Evolutionary conservation across 2,329 filamentous ascomycete genomes (phyloP), one percentile per base, ranked within the genome.

Genomic region (Xylariaceae sp.): DNA sequence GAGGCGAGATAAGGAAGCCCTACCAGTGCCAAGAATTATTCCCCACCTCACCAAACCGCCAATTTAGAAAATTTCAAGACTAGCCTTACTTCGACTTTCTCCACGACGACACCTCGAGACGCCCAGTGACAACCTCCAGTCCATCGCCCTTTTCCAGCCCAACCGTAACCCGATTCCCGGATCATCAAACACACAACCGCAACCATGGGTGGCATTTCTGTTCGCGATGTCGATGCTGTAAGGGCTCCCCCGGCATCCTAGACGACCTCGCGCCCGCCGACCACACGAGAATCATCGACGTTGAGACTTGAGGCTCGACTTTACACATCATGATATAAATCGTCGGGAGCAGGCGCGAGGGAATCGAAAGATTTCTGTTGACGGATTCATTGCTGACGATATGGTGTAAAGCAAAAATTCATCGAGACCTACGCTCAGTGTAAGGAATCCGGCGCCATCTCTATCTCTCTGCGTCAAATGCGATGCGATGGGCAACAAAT

Each of bases 201-300:
- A 81, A 91, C 82, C 77, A 92, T 92, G 89, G 80, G 81, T 76
- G 89, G 88, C 79, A 83, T 90, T 77, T 85, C 82, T 73, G 89
- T 93, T 80, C 88, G 89, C 81, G 89, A 92, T 82, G 89, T 92
- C 77, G 88, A 90, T 84, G 59, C 62, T 47, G 87, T 89, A 86
- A 80, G 85, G 15, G 11, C 85, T 71, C 68, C 56, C 60, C 63
- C 47, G 42, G 53, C 50, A 55, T 56, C 57, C 51, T 54, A 60
- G 60, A 63, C 52, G 54, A 58, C 55, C 62, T 64, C 62, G 59
- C 59, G 52, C 58, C 61, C 15, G 42, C 17, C 51, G 53, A 52
- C 57, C 59, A 55, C 35, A 39, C 58, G 59, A 59, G 58, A 51
- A 57, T 44, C n/a, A 59, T 58, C 55, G 56, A 55, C 56, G 51